Evolutionary conservation across 371 early-diverging fungal species (phyloP).

Genomic region (Circinella umbellata): DNA sequence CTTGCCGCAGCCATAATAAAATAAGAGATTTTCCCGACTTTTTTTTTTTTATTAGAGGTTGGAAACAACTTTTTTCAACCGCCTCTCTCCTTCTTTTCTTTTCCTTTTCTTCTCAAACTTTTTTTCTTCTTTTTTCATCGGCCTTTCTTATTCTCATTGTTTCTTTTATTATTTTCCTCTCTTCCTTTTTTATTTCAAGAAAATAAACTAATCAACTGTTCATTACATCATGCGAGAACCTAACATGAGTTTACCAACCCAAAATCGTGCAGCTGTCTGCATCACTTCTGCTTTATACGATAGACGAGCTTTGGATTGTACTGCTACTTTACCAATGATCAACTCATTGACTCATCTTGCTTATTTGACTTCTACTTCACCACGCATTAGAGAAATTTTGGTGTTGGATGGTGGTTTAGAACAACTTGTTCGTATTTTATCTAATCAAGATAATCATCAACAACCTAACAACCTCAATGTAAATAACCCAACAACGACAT

Average conservation of each 20-base stretch:
- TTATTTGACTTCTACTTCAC: slow-evolving; percentile 83
- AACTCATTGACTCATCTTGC: slow-evolving; percentile 89
- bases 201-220: not conserved
- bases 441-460: slow-evolving; percentile 48
- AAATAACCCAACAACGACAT: not conserved
- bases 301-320: slow-evolving; percentile 82
- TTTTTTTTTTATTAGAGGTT: no score
- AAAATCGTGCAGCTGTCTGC: slow-evolving; percentile 78
- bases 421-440: slow-evolving; percentile 79
- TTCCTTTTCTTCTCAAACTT: no score
- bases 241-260: slow-evolving; percentile 77
- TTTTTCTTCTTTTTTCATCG: no score
- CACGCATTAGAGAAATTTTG: slow-evolving; percentile 80
- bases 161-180: not conserved
- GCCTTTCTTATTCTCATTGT: not conserved
- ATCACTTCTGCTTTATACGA: slow-evolving; percentile 60
- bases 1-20: no score
- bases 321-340: slow-evolving; percentile 84
- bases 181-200: not conserved
- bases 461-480: not conserved
- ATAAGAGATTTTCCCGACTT: no score
- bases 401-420: slow-evolving; percentile 91
- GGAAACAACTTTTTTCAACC: no score
- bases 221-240: slow-evolving; percentile 73
- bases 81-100: no score